These are phyloP conservation scores for Setaria italica DNA, from an alignment of 202 grass and related monocot species.

Conservation along the genomic window DNA sequence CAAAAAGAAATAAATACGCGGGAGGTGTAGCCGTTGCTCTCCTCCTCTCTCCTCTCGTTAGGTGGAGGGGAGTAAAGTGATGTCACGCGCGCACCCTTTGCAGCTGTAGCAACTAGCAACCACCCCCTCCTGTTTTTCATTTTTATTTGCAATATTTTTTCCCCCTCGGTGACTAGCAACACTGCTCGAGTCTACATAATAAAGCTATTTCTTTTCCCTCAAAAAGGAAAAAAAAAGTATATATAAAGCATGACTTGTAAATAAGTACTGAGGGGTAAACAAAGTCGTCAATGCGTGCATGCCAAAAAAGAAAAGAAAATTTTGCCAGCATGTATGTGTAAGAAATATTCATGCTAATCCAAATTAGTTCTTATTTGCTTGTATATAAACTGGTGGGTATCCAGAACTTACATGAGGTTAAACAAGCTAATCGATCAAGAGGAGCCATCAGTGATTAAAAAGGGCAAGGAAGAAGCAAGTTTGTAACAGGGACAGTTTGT, in stretches of 20 bases:
- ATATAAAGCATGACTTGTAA: neutral
- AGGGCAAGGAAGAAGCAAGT: neutral
- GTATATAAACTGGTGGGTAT: neutral
- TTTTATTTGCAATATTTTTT: too few relatives aligned
- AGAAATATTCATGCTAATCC: neutral
- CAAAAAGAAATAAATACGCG: constrained; percentile 17
- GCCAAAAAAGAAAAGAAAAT: neutral
- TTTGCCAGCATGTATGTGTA: neutral
- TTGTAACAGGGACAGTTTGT: neutral
- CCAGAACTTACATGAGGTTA: neutral
- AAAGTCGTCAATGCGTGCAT: constrained; percentile 19
- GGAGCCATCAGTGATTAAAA: neutral
- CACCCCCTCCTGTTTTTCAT: neutral
- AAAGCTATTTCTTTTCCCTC: neutral
- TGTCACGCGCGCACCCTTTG: constrained; percentile 22
- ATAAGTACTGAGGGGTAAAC: neutral
- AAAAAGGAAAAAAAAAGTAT: too few relatives aligned
- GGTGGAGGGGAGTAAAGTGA: constrained; percentile 36
- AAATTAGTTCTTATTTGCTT: neutral
- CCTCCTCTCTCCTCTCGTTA: neutral
- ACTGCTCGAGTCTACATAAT: neutral
- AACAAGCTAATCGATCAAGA: neutral
- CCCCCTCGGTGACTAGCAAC: too few relatives aligned
- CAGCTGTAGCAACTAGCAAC: neutral
- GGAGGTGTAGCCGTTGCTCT: constrained; percentile 12